A percentile compares a stretch with the other conserved stretches of the same genome.
These are phyloP conservation scores for Pholiota molesta DNA, from an alignment of 768 basidiomycete species.

Conservation along the genomic window DNA sequence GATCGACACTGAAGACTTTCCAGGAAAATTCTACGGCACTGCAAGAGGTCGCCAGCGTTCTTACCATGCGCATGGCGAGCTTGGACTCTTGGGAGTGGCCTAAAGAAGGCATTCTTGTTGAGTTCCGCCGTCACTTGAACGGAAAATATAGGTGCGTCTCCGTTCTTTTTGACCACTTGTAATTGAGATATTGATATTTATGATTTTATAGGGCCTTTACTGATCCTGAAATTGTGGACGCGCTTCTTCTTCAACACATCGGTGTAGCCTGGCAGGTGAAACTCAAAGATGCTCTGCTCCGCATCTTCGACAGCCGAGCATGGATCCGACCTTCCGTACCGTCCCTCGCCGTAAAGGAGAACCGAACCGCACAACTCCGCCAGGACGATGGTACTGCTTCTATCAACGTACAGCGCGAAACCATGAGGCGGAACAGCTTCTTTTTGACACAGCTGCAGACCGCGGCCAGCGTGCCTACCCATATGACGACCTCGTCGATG, in stretches of 20 bases:
- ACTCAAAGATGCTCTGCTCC: slow-evolving; percentile 33
- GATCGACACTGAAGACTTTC: slow-evolving; percentile 44
- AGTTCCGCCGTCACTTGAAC: slow-evolving; percentile 50
- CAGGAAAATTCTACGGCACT: slow-evolving; percentile 39
- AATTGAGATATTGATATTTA: neutral
- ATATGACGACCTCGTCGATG: slow-evolving; percentile 30
- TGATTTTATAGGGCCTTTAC: slow-evolving; percentile 40
- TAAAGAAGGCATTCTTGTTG: slow-evolving; percentile 39
- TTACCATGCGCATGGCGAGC: slow-evolving; percentile 47
- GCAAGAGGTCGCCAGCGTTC: slow-evolving; percentile 44
- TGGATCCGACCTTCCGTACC: slow-evolving; percentile 33
- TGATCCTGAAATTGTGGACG: slow-evolving; percentile 50
- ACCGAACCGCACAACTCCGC: slow-evolving; percentile 24
- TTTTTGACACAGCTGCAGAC: slow-evolving; percentile 38
- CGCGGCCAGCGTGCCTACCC: slow-evolving; percentile 14
- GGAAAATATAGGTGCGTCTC: slow-evolving; percentile 44
- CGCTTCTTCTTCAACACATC: slow-evolving; percentile 46
- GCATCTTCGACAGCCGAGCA: slow-evolving; percentile 35
- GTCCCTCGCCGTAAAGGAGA: slow-evolving; percentile 20
- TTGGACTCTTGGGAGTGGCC: slow-evolving; percentile 50
- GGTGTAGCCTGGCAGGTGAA: slow-evolving; percentile 45
- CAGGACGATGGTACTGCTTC: slow-evolving; percentile 16
- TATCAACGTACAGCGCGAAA: slow-evolving; percentile 31
- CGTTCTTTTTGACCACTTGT: no score
- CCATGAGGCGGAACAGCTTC: slow-evolving; percentile 29